These are phyloP conservation scores for Lantana camara DNA, from an alignment of 257 asterid species.

Conservation along the genomic window DNA sequence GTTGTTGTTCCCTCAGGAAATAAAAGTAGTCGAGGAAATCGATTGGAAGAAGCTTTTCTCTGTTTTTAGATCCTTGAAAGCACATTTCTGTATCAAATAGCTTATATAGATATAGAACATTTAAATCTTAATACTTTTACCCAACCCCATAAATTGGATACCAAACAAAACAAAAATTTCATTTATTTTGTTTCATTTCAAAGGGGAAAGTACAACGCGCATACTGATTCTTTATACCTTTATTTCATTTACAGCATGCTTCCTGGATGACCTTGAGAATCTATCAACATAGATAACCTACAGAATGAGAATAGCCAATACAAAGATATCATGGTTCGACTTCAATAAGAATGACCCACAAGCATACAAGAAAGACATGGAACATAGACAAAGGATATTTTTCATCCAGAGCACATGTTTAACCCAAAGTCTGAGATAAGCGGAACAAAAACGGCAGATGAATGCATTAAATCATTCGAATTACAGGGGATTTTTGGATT, in stretches of 20 bases:
- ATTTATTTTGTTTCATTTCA: constrained; percentile 20
- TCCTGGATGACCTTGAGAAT: constrained; percentile 86
- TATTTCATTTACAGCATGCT: constrained; percentile 87
- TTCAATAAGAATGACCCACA: not conserved
- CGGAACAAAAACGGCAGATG: constrained; percentile 1
- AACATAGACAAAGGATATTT: constrained; percentile 10
- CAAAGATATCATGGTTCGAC: constrained; percentile 14
- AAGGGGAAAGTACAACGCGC: constrained; percentile 5
- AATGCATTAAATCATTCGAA: not conserved
- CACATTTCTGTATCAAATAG: constrained; percentile 92
- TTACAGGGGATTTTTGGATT: not conserved
- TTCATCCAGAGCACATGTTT: not conserved
- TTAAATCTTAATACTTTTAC: constrained; percentile 26
- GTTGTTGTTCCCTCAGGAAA: constrained; percentile 99
- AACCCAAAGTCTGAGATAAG: not conserved
- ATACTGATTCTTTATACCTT: constrained; percentile 67
- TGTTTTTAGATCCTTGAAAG: constrained; percentile 91
- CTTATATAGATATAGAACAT: constrained; percentile 59
- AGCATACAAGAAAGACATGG: not conserved
- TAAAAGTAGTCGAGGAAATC: constrained; percentile 89
- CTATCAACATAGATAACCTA: constrained; percentile 96
- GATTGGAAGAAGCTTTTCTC: constrained; percentile 91
- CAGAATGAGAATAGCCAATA: constrained; percentile 25
- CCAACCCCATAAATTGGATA: constrained; percentile 6
- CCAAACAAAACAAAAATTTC: not conserved